Base-by-base conservation (phyloP, 225 moss, liverwort and hornwort species). In the Physcomitrium patens region DNA sequence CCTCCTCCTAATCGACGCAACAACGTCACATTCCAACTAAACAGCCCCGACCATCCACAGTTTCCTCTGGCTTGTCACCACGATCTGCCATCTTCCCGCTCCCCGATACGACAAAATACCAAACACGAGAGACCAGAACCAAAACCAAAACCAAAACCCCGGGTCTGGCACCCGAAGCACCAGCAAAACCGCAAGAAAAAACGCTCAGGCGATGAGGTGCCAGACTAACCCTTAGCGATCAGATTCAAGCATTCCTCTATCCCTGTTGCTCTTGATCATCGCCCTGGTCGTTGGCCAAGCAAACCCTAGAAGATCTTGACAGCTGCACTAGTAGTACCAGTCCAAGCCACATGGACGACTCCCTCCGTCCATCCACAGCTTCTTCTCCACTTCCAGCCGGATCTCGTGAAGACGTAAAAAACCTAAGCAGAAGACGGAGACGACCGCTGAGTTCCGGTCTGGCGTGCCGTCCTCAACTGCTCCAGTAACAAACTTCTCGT, bases 71-170 rank as follows among this genome's bases (percentile, higher is more conserved):
- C 1, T 58, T 46, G 68, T 76, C 76, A 68, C 76, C 42, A 22
- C 76, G 76, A 76, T 76, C 49, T 67, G 60, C 68, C 76, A 76
- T 76, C 14, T 67, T 48, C 76, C 17, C 59, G 5, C 31, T 27
- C 23, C 9, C 50, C 7, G 16, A 14, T 50, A 14, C 50, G 56
- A 23, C 57, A 58, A 70, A 70, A 56, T 57, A 56, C 70, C 19
- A 19, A 11, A 20, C 22, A 46, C 9, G 12, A 20, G 8, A 17
- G 24, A 52, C 2, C 14, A 52, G 7, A 5, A 1, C 52, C 1
- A 16, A 12, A 43, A 10, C 31, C 31, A 10, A 5, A 5, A 5
- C 18, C 18, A 41, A 19, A 12, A 46, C 67, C 31, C 48, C 22
- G 50, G 19, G 62, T 12, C 31, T 37, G 42, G 46, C 48, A 62